A percentile compares a stretch with the other conserved stretches of the same genome.
Evolutionary conservation across 495 filamentous ascomycete species (phyloP).

Genomic region (Articulospora tetracladia): DNA sequence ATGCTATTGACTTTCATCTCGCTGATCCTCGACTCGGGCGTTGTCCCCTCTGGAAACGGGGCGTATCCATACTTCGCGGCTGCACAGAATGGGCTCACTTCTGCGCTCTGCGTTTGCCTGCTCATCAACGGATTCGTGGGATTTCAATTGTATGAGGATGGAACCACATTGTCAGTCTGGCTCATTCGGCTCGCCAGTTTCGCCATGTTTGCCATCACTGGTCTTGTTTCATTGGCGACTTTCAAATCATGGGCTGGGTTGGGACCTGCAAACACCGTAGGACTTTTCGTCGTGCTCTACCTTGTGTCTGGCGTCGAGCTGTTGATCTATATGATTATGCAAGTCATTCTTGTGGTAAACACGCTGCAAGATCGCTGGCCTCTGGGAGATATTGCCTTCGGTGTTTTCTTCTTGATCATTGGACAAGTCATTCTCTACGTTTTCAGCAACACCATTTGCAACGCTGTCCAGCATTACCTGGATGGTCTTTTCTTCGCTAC

Average conservation of each 20-base stretch:
- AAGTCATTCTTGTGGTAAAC: slow-evolving; percentile 80
- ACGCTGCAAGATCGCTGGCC: slow-evolving; percentile 97
- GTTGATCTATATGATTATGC: slow-evolving; percentile 80
- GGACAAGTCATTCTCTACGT: slow-evolving; percentile 93
- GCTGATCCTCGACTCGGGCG: slow-evolving; percentile 88
- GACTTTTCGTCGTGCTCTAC: slow-evolving; percentile 90
- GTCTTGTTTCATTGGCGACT: slow-evolving; percentile 82
- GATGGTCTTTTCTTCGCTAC: slow-evolving; percentile 96
- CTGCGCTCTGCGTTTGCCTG: slow-evolving; percentile 82
- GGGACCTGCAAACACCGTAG: slow-evolving; percentile 77
- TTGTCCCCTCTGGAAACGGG: slow-evolving; percentile 74
- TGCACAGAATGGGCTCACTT: slow-evolving; percentile 84
- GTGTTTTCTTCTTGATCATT: slow-evolving; percentile 84
- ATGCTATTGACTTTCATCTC: slow-evolving; percentile 85
- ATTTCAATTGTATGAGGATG: slow-evolving; percentile 98
- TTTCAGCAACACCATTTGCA: slow-evolving; percentile 82
- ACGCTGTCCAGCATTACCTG: slow-evolving; percentile 83
- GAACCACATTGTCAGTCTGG: slow-evolving; percentile 94
- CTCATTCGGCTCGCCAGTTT: slow-evolving; percentile 74
- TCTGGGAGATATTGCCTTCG: slow-evolving; percentile 88
- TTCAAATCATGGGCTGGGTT: slow-evolving; percentile 92
- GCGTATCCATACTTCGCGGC: slow-evolving; percentile 91
- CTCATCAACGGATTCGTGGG: slow-evolving; percentile 98
- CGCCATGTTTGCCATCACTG: slow-evolving; percentile 81
- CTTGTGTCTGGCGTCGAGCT: slow-evolving; percentile 84